Evolutionary conservation across 2,329 filamentous ascomycete genomes (phyloP).

Genomic region (Aspergillus niger): DNA sequence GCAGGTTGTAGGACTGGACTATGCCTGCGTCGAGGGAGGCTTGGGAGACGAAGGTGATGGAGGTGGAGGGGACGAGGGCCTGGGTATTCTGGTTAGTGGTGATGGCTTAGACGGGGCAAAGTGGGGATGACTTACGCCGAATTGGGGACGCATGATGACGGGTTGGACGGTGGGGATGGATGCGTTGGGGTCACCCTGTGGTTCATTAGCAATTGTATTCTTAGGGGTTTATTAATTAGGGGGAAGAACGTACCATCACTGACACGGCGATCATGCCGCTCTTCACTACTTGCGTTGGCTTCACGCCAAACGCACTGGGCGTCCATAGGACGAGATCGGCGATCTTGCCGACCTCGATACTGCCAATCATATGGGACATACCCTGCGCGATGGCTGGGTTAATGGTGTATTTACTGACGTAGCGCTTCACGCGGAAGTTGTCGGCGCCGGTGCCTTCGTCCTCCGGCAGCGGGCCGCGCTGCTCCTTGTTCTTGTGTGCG

Average conservation of each 20-base stretch:
- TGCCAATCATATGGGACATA: constrained; percentile 83
- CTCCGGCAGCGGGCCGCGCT: constrained; percentile 74
- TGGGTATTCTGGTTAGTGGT: constrained; percentile 13
- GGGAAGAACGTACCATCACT: constrained; percentile 67
- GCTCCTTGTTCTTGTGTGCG: constrained; percentile 92
- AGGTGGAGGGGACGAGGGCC: constrained; percentile 68
- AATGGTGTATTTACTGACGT: constrained; percentile 94
- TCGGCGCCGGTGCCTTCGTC: constrained; percentile 79
- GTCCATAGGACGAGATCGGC: constrained; percentile 90
- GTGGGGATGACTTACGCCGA: constrained; percentile 55
- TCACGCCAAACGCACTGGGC: constrained; percentile 81
- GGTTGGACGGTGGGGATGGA: constrained; percentile 89
- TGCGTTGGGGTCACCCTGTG: constrained; percentile 73
- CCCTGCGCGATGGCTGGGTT: constrained; percentile 92
- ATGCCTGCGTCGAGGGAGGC: constrained; percentile 68
- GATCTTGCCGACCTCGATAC: constrained; percentile 83
- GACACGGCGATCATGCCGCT: constrained; percentile 80
- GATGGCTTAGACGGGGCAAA: neutral
- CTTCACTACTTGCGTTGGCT: constrained; percentile 80
- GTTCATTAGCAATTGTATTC: neutral
- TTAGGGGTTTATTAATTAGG: neutral
- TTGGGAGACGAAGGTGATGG: constrained; percentile 80
- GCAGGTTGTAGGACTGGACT: constrained; percentile 71
- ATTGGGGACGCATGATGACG: constrained; percentile 82
- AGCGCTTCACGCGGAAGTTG: constrained; percentile 89